These are phyloP conservation scores for Cryphonectria carpinicola DNA, from an alignment of 2,329 filamentous ascomycete genomes.

Conservation along the genomic window DNA sequence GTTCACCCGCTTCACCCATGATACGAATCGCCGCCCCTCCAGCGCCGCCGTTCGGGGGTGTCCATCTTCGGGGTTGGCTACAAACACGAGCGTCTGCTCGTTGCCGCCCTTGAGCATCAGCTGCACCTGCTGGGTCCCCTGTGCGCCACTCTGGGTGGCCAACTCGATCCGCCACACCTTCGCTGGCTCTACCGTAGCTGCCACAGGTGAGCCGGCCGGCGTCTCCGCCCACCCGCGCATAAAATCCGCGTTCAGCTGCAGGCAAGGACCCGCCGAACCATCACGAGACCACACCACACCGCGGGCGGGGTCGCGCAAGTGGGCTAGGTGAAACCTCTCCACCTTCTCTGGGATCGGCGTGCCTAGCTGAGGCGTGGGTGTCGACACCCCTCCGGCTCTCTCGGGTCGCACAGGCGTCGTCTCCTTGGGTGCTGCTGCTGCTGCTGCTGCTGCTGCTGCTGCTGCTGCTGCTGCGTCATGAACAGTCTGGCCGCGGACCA, in stretches of 20 bases:
- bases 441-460: no score
- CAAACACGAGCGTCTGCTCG: constrained; percentile 24
- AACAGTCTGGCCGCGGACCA: not conserved
- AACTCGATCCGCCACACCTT: constrained; percentile 22
- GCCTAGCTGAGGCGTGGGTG: constrained; percentile 9
- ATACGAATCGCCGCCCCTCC: constrained; percentile 20
- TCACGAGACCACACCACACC: constrained; percentile 22
- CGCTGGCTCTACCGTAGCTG: constrained; percentile 18
- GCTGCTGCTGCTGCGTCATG: not conserved
- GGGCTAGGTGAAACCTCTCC: constrained; percentile 23
- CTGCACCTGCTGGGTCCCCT: constrained; percentile 17
- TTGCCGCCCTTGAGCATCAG: constrained; percentile 20
- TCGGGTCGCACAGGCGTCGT: not conserved
- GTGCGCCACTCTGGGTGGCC: constrained; percentile 5
- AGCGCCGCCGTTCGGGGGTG: constrained; percentile 20
- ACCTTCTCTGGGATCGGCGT: constrained; percentile 14
- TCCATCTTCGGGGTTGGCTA: constrained; percentile 18
- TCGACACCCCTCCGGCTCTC: not conserved
- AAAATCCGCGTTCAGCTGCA: constrained; percentile 21
- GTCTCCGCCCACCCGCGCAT: constrained; percentile 22
- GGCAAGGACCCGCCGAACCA: constrained; percentile 10
- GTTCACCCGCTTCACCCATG: constrained; percentile 24
- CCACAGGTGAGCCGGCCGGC: not conserved
- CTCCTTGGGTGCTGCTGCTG: not conserved
- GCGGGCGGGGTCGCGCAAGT: constrained; percentile 16